Evolutionary conservation across 192 early-diverging fungal species (phyloP), one percentile per base, ranked within the genome.

Genomic region (Jimgerdemannia lactiflua): DNA sequence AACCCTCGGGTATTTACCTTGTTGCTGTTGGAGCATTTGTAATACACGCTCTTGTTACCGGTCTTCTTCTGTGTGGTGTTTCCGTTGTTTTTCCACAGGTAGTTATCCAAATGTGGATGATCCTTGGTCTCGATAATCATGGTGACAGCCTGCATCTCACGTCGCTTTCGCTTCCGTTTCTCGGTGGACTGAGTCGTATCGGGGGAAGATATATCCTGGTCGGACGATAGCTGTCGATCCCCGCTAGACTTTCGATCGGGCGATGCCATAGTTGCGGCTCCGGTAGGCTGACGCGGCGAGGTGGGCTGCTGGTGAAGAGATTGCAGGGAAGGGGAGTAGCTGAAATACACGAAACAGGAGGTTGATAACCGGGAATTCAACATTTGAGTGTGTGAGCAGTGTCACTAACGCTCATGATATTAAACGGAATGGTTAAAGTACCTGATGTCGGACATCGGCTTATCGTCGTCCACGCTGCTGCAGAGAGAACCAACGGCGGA

Each of bases 11-110:
- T 39, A 44, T 44, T 39, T n/a, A 85, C 88, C 71, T 79, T 82
- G 65, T 77, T 81, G 54, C 86, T 86, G 71, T 89, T 89, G 11
- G 85, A 82, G 71, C 88, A 89, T 64, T 89, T 89, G 77, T 87
- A 87, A 71, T 89, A 89, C 69, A 87, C 80, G 73, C 88, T 89
- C 71, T 84, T 86, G 49, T 82, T 82, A 41, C 86, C 86, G 39
- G 86, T 87, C 73, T 86, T 86, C 75, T 82, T 86, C 65, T 87
- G 86, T 4, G 81, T 84, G 40, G 88, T 89, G 59, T 89, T 89
- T 11, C 88, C 88, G 72, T 89, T 89, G 69, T 89, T 89, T 71
- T 85, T 86, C 88, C 88, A 89, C 18, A 86, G 77, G 73, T 84
- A 84, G 9, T 75, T 79, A 75, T 89, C 88, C 4, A 78, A 17